phyloP scores from a whole-genome alignment of 2,329 filamentous ascomycete species.

The Fusarium nelsonii region DNA sequence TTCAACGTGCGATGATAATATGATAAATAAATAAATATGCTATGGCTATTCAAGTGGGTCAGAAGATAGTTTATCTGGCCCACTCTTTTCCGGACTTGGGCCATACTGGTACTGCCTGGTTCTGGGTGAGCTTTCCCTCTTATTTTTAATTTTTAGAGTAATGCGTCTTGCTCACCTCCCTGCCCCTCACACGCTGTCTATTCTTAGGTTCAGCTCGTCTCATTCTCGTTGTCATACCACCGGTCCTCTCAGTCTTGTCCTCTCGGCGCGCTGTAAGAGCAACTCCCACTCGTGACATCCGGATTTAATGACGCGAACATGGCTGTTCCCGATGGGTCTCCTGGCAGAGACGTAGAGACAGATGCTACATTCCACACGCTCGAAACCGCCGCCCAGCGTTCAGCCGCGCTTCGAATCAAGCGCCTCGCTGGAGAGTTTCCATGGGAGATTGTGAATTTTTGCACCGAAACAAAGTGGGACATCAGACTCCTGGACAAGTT shows the following conservation, averaged over 20 bases:
- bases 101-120: too few species aligned
- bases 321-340: background rate
- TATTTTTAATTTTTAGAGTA: too few species aligned
- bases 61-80: too few species aligned
- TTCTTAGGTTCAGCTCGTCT: too few species aligned
- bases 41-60: too few species aligned
- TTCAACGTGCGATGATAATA: too few species aligned
- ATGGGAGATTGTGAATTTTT: background rate
- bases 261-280: background rate
- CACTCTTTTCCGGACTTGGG: too few species aligned
- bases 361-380: background rate
- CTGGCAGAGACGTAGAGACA: background rate
- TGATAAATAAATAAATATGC: too few species aligned
- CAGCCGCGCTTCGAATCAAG: background rate
- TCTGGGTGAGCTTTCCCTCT: too few species aligned
- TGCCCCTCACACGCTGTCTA: too few species aligned
- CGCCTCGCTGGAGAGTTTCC: background rate
- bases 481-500: background rate
- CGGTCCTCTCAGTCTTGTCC: background rate
- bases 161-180: too few species aligned
- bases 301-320: background rate
- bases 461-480: background rate
- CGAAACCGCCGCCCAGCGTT: background rate
- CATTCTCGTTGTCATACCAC: too few species aligned
- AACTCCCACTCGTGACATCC: background rate